Evolutionary conservation across 1,139 yeast species (phyloP).

Genomic region (Saccharomyces hybrid): DNA sequence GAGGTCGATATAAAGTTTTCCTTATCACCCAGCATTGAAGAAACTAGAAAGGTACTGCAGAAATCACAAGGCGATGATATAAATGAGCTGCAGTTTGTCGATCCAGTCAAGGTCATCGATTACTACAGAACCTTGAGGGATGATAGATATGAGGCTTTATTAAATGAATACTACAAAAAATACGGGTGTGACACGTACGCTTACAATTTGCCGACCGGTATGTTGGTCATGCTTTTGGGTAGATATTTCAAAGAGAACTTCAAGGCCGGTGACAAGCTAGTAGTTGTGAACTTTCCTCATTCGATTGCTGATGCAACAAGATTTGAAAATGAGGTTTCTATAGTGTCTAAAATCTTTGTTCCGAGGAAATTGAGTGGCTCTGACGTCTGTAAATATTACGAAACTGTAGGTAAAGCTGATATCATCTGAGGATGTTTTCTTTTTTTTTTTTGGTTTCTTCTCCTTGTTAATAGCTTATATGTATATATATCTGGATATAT

Average conservation of each 20-base stretch:
- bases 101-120: conserved; percentile 2
- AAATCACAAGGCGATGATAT: not conserved
- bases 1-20: conserved; percentile 13
- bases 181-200: conserved; percentile 20
- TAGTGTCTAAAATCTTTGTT: conserved; percentile 36
- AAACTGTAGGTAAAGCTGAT: conserved; percentile 46
- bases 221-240: conserved; percentile 50
- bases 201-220: conserved; percentile 47
- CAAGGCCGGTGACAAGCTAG: conserved; percentile 39
- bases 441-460: not conserved
- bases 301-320: conserved; percentile 55
- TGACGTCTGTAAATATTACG: conserved; percentile 49
- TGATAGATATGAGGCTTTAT: conserved; percentile 38
- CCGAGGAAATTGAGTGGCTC: conserved; percentile 29
- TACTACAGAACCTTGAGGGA: conserved; percentile 10
- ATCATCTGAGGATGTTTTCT: conserved; percentile 6
- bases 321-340: conserved; percentile 35
- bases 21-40: not conserved
- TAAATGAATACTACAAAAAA: conserved; percentile 30
- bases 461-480: not conserved
- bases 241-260: conserved; percentile 39
- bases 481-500: not conserved
- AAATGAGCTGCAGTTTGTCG: conserved; percentile 3
- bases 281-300: conserved; percentile 50
- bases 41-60: not conserved